Evolutionary conservation across 2,329 filamentous ascomycete genomes (phyloP), one percentile per base, ranked within the genome.

Genomic region (Aspergillus ochraceoroseus): DNA sequence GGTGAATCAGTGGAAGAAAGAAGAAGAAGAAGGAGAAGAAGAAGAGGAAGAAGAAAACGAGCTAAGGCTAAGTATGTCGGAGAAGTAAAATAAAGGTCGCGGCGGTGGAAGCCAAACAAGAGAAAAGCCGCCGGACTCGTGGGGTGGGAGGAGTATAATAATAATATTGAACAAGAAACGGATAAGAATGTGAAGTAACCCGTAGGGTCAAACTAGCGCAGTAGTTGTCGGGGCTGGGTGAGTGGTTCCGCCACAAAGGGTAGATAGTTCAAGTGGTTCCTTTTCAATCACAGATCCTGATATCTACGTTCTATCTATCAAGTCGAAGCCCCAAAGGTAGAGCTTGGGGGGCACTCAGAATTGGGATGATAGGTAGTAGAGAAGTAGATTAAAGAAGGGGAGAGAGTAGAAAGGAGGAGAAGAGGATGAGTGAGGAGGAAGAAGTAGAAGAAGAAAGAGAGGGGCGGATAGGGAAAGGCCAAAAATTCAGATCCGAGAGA

Each of bases 91-190:
- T 47, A 40, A 43, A 47, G 42, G 47, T 38, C 49, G 38, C 44
- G 47, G 47, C 38, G 45, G 47, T 43, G 44, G 50, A 53, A 49
- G 40, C 47, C 52, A 54, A 54, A 52, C 49, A 54, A 52, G 44
- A 57, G 49, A 59, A 58, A 54, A 57, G 57, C 58, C 58, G 56
- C 58, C 49, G 45, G 36, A 43, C 44, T 49, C 47, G 47, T 52
- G 48, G 47, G 46, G 44, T 42, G 40, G 41, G 34, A 20, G 25
- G 31, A 47, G 30, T 31, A 34, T 25, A 44, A 42, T 37, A 29
- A 33, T 25, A 31, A 26, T 31, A 39, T 39, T 17, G 25, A 32
- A 45, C 23, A 37, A 28, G 32, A 38, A 36, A 32, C 36, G 32
- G 43, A 45, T 41, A 45, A 43, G 39, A 49, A 42, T 41, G 38